Evolutionary conservation across 352 stramenopile genomes (phyloP), one percentile per base, ranked within the genome.

Genomic region (Globisporangium parvum): DNA sequence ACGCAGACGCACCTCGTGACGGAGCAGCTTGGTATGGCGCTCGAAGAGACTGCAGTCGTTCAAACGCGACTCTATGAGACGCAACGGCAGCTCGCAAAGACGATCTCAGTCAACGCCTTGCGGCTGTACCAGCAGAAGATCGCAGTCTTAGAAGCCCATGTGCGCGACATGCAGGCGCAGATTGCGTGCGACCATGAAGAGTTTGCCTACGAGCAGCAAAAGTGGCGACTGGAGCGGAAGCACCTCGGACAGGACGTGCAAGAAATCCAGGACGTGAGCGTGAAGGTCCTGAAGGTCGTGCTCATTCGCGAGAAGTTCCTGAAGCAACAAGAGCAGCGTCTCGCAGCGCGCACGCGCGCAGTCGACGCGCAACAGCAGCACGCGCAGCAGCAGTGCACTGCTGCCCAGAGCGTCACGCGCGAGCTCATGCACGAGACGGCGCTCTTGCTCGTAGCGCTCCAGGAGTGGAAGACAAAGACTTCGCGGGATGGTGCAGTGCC

Each of bases 271-370:
- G 60, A 65, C 31, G 68, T 80, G 17, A 87, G 78, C 45, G 66
- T 85, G 2, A 88, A 87, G 45, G 71, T 88, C 33, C 72, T 88
- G 12, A 88, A 85, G 52, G 48, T 87, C 11, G 45, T 88, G 31
- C 58, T 88, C 44, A 75, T 88, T 18, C 75, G 78, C 8, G 78
- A 87, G 45, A 86, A 85, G 47, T 48, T 87, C 10, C 66, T 85
- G 39, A 87, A 85, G 48, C 76, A 69, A 31, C 62, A 82, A 12
- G 77, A 88, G 47, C 65, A 56, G 10, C 57, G 53, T 26, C 46
- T 70, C 6, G 48, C 71, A 5, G 60, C 57, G 21, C 51, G 47
- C 10, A 46, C 42, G 5, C 23, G 64, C 9, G 53, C 69, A 44
- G 44, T 65, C 3, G 56, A 71, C 4, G 42, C 51, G 8, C 57